These are phyloP conservation scores for Ascocoryne sarcoides DNA, from an alignment of 2,329 filamentous ascomycete species.

Conservation along the genomic window DNA sequence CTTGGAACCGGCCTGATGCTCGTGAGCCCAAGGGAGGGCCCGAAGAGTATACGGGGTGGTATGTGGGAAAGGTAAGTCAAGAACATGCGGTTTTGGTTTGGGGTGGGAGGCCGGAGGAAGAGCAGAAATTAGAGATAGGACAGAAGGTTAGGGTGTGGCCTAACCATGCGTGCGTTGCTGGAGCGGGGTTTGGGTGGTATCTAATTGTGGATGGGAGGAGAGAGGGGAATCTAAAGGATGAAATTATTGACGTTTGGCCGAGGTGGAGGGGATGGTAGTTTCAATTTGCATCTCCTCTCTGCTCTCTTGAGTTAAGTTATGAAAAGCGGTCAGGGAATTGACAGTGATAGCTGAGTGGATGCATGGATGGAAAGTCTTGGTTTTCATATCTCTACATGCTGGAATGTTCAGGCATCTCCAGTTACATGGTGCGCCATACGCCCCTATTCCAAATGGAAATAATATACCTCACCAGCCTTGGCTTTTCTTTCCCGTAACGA, in stretches of 20 bases:
- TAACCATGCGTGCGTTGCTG: constrained; percentile 73
- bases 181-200: constrained; percentile 64
- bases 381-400: too few species aligned
- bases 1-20: constrained; percentile 38
- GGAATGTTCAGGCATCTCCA: too few species aligned
- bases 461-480: too few species aligned
- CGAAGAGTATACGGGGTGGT: constrained; percentile 45
- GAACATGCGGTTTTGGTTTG: constrained; percentile 69
- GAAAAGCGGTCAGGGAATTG: too few species aligned
- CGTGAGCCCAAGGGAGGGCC: constrained; percentile 31
- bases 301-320: neutral
- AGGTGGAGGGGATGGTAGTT: constrained; percentile 61
- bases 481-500: too few species aligned
- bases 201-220: constrained; percentile 59
- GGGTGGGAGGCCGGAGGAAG: constrained; percentile 36
- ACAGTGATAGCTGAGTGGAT: too few species aligned
- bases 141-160: constrained; percentile 66
- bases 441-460: too few species aligned
- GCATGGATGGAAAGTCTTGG: too few species aligned
- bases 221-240: constrained; percentile 43
- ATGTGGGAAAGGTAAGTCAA: constrained; percentile 64
- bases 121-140: constrained; percentile 47
- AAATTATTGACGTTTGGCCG: constrained; percentile 68
- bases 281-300: neutral
- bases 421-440: constrained; percentile 5